Conservation (phyloP, 129 eudicot species). For the Logfia minima region DNA sequence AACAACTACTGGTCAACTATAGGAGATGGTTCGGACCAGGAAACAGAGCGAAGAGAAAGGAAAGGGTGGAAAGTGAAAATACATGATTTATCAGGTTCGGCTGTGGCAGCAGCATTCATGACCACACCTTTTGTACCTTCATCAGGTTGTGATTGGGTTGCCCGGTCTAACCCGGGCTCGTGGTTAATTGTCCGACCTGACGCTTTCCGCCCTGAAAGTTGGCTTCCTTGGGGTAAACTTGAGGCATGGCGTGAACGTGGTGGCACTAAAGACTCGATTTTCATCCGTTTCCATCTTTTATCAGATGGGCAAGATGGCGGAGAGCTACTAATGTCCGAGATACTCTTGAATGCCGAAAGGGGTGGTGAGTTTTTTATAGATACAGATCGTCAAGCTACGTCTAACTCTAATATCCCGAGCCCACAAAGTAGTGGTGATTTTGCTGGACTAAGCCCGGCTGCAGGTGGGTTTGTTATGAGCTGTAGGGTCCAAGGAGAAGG, state of each 20-base stretch:
- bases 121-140: constrained; percentile 93
- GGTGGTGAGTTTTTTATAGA: constrained; percentile 89
- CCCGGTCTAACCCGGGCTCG: constrained; percentile 86
- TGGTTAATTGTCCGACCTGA: constrained; percentile 87
- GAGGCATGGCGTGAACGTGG: constrained; percentile 97
- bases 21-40: constrained; percentile 58
- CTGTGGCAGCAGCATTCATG: constrained; percentile 92
- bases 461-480: constrained; percentile 83
- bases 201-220: constrained; percentile 62
- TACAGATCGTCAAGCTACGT: constrained; percentile 58
- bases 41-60: constrained; percentile 68
- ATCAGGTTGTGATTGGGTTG: constrained; percentile 90
- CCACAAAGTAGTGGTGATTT: constrained; percentile 92
- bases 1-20: constrained; percentile 62
- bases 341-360: constrained; percentile 62
- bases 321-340: constrained; percentile 74
- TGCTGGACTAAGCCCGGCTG: constrained; percentile 62
- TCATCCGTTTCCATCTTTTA: constrained; percentile 71
- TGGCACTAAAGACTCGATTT: constrained; percentile 61
- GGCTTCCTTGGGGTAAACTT: constrained; percentile 96
- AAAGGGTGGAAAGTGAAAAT: constrained; percentile 92
- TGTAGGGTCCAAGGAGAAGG: constrained; percentile 89
- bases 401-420: constrained; percentile 67
- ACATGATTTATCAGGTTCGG: constrained; percentile 90
- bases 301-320: constrained; percentile 82